These are phyloP conservation scores for Colletotrichum simmondsii DNA, from an alignment of 2,329 filamentous ascomycete genomes.

Conservation along the genomic window DNA sequence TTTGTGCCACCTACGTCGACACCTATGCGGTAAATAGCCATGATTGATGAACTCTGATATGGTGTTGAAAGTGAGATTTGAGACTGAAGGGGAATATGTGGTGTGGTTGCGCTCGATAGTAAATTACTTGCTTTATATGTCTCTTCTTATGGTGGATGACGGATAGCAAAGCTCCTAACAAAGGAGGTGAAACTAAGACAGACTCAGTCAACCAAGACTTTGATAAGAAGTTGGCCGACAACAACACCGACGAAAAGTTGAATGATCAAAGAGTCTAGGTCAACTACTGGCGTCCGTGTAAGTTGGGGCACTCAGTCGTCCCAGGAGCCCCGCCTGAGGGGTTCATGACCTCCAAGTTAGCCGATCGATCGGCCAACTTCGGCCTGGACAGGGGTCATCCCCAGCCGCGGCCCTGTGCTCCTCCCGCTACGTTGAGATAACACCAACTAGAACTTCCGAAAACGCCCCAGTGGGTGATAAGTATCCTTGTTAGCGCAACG, in stretches of 20 bases:
- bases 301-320: neutral
- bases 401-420: neutral
- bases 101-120: neutral
- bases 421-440: neutral
- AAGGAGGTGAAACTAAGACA: neutral
- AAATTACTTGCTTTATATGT: too few species aligned
- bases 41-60: conserved; percentile 27
- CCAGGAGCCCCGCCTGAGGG: neutral
- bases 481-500: conserved; percentile 7
- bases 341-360: neutral
- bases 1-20: conserved; percentile 54
- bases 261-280: neutral
- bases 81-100: neutral
- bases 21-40: conserved; percentile 56
- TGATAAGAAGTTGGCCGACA: neutral
- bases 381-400: neutral
- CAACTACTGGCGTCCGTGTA: neutral
- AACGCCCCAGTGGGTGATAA: conserved; percentile 5
- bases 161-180: neutral
- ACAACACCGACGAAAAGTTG: neutral
- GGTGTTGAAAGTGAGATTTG: neutral
- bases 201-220: neutral
- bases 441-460: neutral
- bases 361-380: conserved; percentile 25
- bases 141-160: too few species aligned